Percentiles rank a stretch among this genome's conserved stretches.
These are phyloP conservation scores for Xylaria telfairii DNA, from an alignment of 495 filamentous ascomycete species.

Conservation along the genomic window DNA sequence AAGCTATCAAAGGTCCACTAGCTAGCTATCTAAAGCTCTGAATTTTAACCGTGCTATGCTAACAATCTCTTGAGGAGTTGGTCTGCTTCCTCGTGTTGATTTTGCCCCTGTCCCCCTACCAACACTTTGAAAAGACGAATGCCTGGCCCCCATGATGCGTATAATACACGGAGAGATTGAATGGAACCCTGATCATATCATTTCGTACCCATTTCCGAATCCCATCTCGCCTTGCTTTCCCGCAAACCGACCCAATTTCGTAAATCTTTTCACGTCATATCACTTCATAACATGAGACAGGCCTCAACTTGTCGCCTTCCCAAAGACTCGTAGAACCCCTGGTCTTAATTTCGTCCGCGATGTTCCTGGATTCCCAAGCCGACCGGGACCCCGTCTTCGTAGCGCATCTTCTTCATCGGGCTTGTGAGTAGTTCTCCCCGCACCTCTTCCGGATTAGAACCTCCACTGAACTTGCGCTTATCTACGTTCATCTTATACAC, in stretches of 20 bases:
- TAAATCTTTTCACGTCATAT: conserved; percentile 23
- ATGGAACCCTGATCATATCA: background rate
- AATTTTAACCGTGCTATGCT: background rate
- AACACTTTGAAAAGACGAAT: background rate
- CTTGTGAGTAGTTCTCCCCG: conserved; percentile 42
- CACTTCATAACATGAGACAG: conserved; percentile 18
- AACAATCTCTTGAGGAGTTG: background rate
- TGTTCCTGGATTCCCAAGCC: conserved; percentile 69
- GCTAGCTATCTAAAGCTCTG: background rate
- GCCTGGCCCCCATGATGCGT: background rate
- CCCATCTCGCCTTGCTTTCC: background rate
- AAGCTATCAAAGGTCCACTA: background rate
- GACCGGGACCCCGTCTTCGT: conserved; percentile 55
- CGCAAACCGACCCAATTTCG: conserved; percentile 17
- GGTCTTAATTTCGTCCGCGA: conserved; percentile 21
- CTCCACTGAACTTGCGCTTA: conserved; percentile 66
- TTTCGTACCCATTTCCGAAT: background rate
- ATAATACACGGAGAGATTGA: conserved; percentile 22
- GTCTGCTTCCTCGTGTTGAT: background rate
- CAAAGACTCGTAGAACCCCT: background rate
- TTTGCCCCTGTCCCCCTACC: background rate
- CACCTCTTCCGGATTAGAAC: conserved; percentile 43
- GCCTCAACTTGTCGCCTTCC: background rate
- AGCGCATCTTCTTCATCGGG: conserved; percentile 66
- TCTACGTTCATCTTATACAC: conserved; percentile 60